phyloP scores from a whole-genome alignment of 192 early-diverging fungal species.

The Geranomyces variabilis region DNA sequence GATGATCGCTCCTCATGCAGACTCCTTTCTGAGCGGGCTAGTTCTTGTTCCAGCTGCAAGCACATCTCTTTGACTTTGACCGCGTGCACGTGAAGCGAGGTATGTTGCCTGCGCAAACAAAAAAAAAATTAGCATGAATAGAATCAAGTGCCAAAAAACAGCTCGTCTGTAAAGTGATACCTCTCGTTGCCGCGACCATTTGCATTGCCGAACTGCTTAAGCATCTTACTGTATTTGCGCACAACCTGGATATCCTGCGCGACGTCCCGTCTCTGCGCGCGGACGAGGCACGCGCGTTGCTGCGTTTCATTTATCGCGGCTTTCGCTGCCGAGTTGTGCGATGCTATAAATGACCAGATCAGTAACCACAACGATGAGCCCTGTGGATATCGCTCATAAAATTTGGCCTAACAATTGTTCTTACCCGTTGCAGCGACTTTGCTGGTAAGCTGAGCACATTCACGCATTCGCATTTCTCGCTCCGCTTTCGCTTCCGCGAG shows the following conservation, averaged over 20 bases:
- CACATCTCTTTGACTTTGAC: conserved; percentile 11
- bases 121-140: too few relatives aligned
- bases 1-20: not conserved
- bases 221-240: not conserved
- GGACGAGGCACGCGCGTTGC: not conserved
- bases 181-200: not conserved
- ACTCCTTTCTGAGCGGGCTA: not conserved
- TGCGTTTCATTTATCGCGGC: not conserved
- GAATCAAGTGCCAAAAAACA: not conserved
- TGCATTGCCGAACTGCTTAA: not conserved
- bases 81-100: not conserved
- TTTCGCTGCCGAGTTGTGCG: not conserved
- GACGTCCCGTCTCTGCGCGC: not conserved
- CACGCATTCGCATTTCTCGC: not conserved
- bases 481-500: not conserved
- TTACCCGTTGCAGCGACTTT: not conserved
- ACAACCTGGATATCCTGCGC: not conserved
- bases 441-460: not conserved
- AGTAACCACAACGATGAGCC: not conserved
- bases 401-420: not conserved
- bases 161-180: not conserved
- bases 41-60: not conserved
- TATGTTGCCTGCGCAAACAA: not conserved
- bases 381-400: not conserved
- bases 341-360: not conserved